These are phyloP conservation scores for Moniliophthora roreri DNA, from an alignment of 1,284 basidiomycete species.

Conservation along the genomic window DNA sequence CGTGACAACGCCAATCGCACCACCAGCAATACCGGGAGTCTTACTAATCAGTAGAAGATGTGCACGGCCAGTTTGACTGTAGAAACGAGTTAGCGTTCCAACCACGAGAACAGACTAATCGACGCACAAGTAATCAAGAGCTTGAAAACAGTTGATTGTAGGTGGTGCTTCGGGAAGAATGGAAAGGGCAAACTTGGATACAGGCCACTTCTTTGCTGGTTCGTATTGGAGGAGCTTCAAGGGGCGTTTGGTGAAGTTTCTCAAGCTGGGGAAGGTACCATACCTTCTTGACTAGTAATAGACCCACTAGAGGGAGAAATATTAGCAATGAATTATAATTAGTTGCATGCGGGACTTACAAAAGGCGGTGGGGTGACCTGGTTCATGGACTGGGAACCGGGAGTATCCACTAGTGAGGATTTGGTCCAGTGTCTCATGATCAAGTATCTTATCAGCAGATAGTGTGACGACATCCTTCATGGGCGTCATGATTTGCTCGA, in stretches of 20 bases:
- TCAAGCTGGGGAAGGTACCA: conserved; percentile 5
- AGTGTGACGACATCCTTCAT: conserved; percentile 83
- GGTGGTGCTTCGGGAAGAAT: conserved; percentile 92
- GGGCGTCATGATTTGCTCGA: conserved; percentile 86
- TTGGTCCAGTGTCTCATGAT: conserved; percentile 76
- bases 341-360: too few relatives aligned
- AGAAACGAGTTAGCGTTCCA: neutral
- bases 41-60: conserved; percentile 88
- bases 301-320: conserved; percentile 79
- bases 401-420: conserved; percentile 90
- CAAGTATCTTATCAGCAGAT: conserved; percentile 75
- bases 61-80: conserved; percentile 91
- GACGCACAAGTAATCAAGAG: conserved; percentile 80
- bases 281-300: conserved; percentile 86
- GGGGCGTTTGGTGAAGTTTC: neutral
- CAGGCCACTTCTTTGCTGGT: conserved; percentile 75
- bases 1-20: conserved; percentile 82
- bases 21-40: conserved; percentile 79
- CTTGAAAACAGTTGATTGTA: conserved; percentile 85
- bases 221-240: conserved; percentile 88
- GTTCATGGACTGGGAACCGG: conserved; percentile 88
- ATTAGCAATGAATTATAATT: too few relatives aligned
- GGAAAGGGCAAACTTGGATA: conserved; percentile 72
- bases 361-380: too few relatives aligned
- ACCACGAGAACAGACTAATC: conserved; percentile 19